A percentile compares a stretch with the other conserved stretches of the same genome.
Conservation (phyloP, 805 yeast species). For the Priceomyces carsonii region DNA sequence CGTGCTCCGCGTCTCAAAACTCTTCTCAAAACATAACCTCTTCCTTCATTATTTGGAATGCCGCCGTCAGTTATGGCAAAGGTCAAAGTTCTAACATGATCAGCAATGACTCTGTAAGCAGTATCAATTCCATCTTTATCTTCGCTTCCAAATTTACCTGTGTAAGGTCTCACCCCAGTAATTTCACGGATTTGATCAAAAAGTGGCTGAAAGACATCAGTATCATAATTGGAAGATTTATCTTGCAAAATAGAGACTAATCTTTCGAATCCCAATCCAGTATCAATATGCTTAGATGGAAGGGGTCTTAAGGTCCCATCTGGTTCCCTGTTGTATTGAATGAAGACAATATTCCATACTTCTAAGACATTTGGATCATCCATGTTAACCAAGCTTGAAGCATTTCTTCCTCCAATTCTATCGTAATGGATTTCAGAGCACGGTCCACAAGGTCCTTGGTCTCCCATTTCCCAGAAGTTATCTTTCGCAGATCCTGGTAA, state of each 20-base stretch:
- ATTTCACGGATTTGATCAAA: constrained; percentile 86
- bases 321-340: constrained; percentile 93
- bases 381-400: constrained; percentile 83
- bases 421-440: constrained; percentile 98
- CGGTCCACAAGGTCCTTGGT: constrained; percentile 99
- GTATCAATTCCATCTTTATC: constrained; percentile 95
- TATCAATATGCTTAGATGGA: constrained; percentile 95
- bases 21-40: constrained; percentile 97
- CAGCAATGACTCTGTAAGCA: constrained; percentile 97
- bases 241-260: constrained; percentile 92
- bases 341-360: constrained; percentile 97
- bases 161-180: constrained; percentile 88
- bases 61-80: constrained; percentile 98
- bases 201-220: constrained; percentile 92
- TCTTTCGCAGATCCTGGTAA: constrained; percentile 88
- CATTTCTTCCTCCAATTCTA: constrained; percentile 98
- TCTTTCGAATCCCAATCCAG: constrained; percentile 99
- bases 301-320: constrained; percentile 76
- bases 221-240: constrained; percentile 91
- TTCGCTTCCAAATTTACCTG: constrained; percentile 91
- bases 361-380: constrained; percentile 98
- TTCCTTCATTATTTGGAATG: constrained; percentile 98
- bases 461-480: constrained; percentile 99
- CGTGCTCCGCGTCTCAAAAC: constrained; percentile 97
- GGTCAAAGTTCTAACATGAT: constrained; percentile 95